Conservation (phyloP, 768 basidiomycete species). For the Rhizopogon roseolus region DNA sequence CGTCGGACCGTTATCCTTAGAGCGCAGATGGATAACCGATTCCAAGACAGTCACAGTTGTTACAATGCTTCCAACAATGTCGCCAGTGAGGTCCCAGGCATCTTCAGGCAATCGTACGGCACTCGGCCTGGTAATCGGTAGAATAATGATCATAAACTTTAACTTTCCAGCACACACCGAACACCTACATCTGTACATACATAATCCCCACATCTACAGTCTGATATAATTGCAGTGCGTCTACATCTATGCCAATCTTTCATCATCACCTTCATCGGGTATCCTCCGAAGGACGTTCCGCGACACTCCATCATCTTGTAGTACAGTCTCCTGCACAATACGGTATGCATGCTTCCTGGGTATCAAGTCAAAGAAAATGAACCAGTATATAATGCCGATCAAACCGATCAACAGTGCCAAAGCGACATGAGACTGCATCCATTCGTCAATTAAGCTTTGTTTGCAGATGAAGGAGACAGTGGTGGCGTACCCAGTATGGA, state of each 20-base stretch:
- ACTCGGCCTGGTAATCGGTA: slow-evolving; percentile 24
- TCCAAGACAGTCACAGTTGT: slow-evolving; percentile 8
- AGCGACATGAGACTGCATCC: slow-evolving; percentile 44
- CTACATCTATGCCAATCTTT: neutral
- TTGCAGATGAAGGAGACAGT: neutral
- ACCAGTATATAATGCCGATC: slow-evolving; percentile 55
- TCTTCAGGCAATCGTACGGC: slow-evolving; percentile 18
- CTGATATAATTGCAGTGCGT: neutral
- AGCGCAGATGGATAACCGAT: slow-evolving; percentile 22
- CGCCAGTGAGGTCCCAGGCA: slow-evolving; percentile 16
- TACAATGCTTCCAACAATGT: slow-evolving; percentile 24
- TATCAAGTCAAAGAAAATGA: slow-evolving; percentile 44
- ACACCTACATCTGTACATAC: neutral
- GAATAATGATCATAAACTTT: slow-evolving; percentile 22
- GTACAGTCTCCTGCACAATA: slow-evolving; percentile 40
- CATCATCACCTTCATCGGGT: slow-evolving; percentile 6
- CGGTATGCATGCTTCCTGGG: slow-evolving; percentile 45
- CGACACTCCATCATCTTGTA: slow-evolving; percentile 56
- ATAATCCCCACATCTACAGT: neutral
- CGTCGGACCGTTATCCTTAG: slow-evolving; percentile 10
- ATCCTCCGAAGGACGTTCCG: slow-evolving; percentile 46
- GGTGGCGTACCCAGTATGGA: slow-evolving; percentile 61
- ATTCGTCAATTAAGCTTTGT: neutral
- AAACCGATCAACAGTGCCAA: slow-evolving; percentile 42
- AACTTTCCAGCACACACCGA: neutral